Conservation (phyloP, 2,329 filamentous ascomycete genomes). For the Paraphaeosphaeria sporulosa region DNA sequence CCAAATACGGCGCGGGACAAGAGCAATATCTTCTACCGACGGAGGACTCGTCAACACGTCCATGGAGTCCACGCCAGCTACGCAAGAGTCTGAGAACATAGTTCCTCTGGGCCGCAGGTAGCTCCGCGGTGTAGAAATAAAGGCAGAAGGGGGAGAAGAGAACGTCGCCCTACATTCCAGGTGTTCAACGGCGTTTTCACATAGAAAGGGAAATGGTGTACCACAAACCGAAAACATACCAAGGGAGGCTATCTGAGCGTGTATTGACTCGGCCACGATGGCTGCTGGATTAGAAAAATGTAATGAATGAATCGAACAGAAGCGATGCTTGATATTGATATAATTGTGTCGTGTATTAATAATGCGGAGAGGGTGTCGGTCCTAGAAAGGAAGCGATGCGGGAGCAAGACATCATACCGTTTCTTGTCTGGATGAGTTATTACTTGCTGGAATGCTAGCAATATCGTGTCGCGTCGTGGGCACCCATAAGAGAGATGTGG, state of each 20-base stretch:
- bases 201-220: neutral
- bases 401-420: too few relatives aligned
- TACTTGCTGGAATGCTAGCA: too few relatives aligned
- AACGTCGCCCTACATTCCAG: neutral
- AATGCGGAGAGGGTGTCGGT: too few relatives aligned
- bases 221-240: neutral
- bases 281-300: neutral
- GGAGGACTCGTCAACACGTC: too few relatives aligned
- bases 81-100: neutral
- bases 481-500: too few relatives aligned
- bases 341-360: neutral
- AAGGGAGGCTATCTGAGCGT: conserved; percentile 1
- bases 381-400: too few relatives aligned
- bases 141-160: neutral
- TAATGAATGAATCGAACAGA: neutral
- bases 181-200: neutral
- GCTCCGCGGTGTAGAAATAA: neutral
- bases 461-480: too few relatives aligned
- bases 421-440: too few relatives aligned
- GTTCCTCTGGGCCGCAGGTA: neutral
- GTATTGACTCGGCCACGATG: neutral
- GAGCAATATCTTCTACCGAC: neutral
- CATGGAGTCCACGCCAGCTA: too few relatives aligned
- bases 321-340: neutral
- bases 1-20: neutral